Conservation (phyloP, 2,329 filamentous ascomycete species). For the Dissoconium aciculare region DNA sequence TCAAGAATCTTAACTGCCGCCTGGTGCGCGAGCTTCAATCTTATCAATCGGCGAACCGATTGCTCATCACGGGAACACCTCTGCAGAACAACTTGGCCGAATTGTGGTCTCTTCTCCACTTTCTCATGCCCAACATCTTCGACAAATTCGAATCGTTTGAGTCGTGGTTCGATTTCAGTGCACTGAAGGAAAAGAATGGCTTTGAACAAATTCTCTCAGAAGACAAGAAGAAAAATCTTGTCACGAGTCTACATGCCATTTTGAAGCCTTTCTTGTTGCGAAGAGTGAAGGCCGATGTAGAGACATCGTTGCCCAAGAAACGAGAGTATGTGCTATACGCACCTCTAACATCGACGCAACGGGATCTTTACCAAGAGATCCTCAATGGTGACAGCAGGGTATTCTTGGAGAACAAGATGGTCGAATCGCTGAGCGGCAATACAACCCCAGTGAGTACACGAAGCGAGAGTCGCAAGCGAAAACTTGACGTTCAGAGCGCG, state of each 20-base stretch:
- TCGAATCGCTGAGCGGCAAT: slow-evolving; percentile 45
- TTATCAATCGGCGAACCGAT: slow-evolving; percentile 76
- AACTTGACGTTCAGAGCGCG: slow-evolving; percentile 28
- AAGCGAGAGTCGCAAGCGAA: slow-evolving; percentile 43
- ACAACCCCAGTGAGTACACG: slow-evolving; percentile 34
- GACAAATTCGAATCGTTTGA: slow-evolving; percentile 88
- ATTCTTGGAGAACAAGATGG: slow-evolving; percentile 60
- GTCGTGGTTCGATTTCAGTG: slow-evolving; percentile 93
- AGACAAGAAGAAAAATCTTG: slow-evolving; percentile 58
- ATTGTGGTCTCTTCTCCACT: slow-evolving; percentile 87
- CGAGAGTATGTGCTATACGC: slow-evolving; percentile 92
- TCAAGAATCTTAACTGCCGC: slow-evolving; percentile 93
- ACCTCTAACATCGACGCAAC: slow-evolving; percentile 78
- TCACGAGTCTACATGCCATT: slow-evolving; percentile 82
- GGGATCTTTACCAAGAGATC: slow-evolving; percentile 77
- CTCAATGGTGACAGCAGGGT: slow-evolving; percentile 36
- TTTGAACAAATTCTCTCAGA: slow-evolving; percentile 69
- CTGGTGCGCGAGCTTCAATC: slow-evolving; percentile 77
- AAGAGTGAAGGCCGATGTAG: slow-evolving; percentile 84
- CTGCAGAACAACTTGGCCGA: slow-evolving; percentile 92
- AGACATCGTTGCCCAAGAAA: slow-evolving; percentile 83
- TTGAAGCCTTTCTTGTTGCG: slow-evolving; percentile 80
- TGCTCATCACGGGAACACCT: slow-evolving; percentile 88
- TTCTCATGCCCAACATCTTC: slow-evolving; percentile 82
- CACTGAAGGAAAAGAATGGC: slow-evolving; percentile 66